Evolutionary conservation across 1,284 basidiomycete species (phyloP).

Genomic region (Ceratobasidium sp.): DNA sequence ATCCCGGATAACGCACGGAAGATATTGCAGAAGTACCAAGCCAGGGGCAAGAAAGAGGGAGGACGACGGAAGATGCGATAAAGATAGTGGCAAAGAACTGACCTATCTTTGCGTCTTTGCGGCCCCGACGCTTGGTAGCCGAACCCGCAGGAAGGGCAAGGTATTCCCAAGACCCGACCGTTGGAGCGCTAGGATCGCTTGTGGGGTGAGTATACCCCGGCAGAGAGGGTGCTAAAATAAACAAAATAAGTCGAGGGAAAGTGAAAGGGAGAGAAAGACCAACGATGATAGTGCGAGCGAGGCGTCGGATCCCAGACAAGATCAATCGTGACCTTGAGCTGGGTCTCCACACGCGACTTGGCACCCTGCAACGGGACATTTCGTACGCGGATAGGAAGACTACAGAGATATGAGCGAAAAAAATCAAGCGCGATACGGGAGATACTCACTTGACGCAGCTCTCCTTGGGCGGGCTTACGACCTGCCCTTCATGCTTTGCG

Average conservation of each 20-base stretch:
- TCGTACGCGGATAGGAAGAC: slow-evolving; percentile 82
- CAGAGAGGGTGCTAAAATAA: slow-evolving; percentile 41
- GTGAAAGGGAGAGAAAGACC: slow-evolving; percentile 48
- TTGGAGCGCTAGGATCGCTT: slow-evolving; percentile 55
- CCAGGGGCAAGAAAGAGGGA: not conserved
- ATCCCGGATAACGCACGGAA: not conserved
- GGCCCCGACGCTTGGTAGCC: slow-evolving; percentile 82
- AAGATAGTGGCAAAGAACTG: slow-evolving; percentile 57
- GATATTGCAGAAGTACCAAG: not conserved
- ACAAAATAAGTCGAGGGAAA: not conserved
- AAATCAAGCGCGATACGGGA: not conserved
- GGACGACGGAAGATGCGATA: not conserved
- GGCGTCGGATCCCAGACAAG: slow-evolving; percentile 61
- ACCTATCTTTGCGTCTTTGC: slow-evolving; percentile 90
- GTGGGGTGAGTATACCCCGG: slow-evolving; percentile 25
- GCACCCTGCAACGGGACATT: slow-evolving; percentile 86
- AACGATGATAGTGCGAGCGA: slow-evolving; percentile 47
- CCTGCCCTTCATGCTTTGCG: not conserved
- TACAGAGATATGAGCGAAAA: slow-evolving; percentile 53
- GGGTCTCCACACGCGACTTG: slow-evolving; percentile 95
- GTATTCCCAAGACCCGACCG: slow-evolving; percentile 86
- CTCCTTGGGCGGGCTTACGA: slow-evolving; percentile 38
- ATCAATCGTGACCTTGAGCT: slow-evolving; percentile 84
- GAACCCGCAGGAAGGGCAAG: slow-evolving; percentile 81
- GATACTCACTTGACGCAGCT: slow-evolving; percentile 26